These are phyloP conservation scores for Cairneyella variabilis DNA, from an alignment of 495 filamentous ascomycete species.

Conservation along the genomic window DNA sequence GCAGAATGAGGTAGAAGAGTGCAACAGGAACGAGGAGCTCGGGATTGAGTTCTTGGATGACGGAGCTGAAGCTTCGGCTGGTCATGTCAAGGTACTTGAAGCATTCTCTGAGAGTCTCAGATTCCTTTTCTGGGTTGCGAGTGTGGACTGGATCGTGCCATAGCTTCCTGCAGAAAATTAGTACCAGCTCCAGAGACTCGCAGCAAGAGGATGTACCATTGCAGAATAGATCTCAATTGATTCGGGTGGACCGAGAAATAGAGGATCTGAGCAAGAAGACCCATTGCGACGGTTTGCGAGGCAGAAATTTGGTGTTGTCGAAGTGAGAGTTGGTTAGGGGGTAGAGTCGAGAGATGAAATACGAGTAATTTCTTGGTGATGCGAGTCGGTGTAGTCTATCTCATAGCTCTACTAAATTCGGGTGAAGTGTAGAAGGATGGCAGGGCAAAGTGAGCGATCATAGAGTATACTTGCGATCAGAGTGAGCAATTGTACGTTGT, in stretches of 20 bases:
- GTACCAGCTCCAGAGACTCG: background rate
- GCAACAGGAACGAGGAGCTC: slow-evolving; percentile 86
- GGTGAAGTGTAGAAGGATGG: background rate
- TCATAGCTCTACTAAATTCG: background rate
- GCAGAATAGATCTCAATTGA: slow-evolving; percentile 79
- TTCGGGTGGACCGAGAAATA: slow-evolving; percentile 77
- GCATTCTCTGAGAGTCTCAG: slow-evolving; percentile 68
- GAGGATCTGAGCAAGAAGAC: slow-evolving; percentile 46
- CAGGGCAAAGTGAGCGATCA: no score
- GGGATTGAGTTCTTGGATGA: slow-evolving; percentile 92
- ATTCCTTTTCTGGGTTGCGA: slow-evolving; percentile 72
- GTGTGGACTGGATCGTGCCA: slow-evolving; percentile 93
- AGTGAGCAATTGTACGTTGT: no score
- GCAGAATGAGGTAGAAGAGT: slow-evolving; percentile 90
- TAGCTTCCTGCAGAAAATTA: slow-evolving; percentile 64
- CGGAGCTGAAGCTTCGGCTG: slow-evolving; percentile 86
- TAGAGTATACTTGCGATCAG: no score
- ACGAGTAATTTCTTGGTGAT: background rate
- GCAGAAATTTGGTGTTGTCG: background rate
- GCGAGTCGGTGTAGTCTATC: background rate
- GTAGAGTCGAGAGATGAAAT: background rate
- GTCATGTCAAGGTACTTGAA: slow-evolving; percentile 84
- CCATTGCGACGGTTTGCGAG: slow-evolving; percentile 33
- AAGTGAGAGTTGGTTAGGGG: background rate
- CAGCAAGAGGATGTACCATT: slow-evolving; percentile 66